These are phyloP conservation scores for Solanum hybrid DNA, from an alignment of 305 asterid species.

Conservation along the genomic window DNA sequence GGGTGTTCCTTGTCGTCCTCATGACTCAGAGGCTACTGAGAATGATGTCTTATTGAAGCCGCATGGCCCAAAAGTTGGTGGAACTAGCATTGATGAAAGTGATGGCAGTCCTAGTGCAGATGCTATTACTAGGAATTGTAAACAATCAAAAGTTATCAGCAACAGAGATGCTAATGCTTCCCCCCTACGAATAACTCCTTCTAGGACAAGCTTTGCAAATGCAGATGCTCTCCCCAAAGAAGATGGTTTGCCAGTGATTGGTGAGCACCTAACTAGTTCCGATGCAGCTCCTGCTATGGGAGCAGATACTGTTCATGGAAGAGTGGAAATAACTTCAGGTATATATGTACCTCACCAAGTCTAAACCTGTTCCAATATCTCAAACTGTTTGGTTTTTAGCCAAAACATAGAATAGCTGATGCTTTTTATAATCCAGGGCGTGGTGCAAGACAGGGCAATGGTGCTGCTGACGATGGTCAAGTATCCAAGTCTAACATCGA, in stretches of 20 bases:
- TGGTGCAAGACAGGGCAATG: conserved; percentile 32
- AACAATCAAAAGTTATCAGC: conserved; percentile 44
- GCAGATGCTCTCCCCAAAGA: conserved; percentile 41
- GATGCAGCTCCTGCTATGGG: conserved; percentile 13
- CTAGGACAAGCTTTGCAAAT: conserved; percentile 32
- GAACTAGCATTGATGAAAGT: conserved; percentile 37
- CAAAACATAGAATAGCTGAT: not conserved
- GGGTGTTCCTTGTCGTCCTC: conserved; percentile 55
- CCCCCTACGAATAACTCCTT: conserved; percentile 30
- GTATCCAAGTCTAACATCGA: conserved; percentile 36
- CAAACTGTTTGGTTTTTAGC: not conserved
- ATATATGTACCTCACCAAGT: not conserved
- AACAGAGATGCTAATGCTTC: conserved; percentile 52
- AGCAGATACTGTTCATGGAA: conserved; percentile 22
- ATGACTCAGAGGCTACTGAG: conserved; percentile 37
- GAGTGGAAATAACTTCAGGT: conserved; percentile 25
- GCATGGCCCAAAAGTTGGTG: conserved; percentile 17
- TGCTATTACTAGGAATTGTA: conserved; percentile 32
- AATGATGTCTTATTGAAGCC: conserved; percentile 41
- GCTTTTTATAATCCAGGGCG: conserved; percentile 33
- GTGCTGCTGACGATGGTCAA: conserved; percentile 31
- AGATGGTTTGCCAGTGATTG: conserved; percentile 19
- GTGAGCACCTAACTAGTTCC: conserved; percentile 18
- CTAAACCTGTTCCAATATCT: not conserved
- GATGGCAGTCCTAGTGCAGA: conserved; percentile 52